Evolutionary conservation across 108 stramenopile species (phyloP).

Genomic region (Tribonema minus): DNA sequence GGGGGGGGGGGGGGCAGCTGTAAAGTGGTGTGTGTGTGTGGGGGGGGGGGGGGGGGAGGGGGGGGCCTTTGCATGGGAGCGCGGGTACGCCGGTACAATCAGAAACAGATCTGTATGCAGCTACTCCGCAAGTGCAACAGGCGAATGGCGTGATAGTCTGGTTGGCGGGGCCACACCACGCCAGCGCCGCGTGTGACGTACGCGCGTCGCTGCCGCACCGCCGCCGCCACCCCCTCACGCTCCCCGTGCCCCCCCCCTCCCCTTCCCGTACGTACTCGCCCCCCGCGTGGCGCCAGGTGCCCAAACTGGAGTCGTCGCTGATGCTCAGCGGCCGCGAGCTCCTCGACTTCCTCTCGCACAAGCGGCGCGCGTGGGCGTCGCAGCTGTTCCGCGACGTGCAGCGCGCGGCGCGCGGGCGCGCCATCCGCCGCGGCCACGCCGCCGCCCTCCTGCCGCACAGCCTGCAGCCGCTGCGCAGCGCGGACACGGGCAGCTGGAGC

Average conservation of each 20-base stretch:
- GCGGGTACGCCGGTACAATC: neutral
- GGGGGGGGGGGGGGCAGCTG: neutral
- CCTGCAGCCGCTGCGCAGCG: too few relatives aligned
- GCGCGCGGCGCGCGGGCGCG: too few relatives aligned
- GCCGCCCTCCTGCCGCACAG: too few relatives aligned
- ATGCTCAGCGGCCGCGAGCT: neutral
- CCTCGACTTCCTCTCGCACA: conserved; percentile 2
- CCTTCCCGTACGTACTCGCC: too few relatives aligned
- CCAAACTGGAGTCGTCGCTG: conserved; percentile 7
- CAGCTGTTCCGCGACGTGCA: neutral
- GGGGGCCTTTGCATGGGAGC: neutral
- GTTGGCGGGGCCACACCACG: neutral
- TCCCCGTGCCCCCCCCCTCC: neutral
- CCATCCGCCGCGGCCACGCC: too few relatives aligned
- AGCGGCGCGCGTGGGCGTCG: neutral
- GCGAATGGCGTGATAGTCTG: too few relatives aligned
- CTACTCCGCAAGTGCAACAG: too few relatives aligned
- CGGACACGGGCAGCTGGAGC: too few relatives aligned
- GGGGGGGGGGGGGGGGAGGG: neutral
- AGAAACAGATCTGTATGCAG: neutral
- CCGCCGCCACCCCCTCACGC: neutral
- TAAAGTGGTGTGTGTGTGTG: too few relatives aligned
- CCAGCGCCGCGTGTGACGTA: neutral
- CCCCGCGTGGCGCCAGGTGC: neutral
- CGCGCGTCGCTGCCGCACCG: neutral